These are phyloP conservation scores for Trichoderma atroviride DNA, from an alignment of 2,329 filamentous ascomycete genomes.

Conservation along the genomic window DNA sequence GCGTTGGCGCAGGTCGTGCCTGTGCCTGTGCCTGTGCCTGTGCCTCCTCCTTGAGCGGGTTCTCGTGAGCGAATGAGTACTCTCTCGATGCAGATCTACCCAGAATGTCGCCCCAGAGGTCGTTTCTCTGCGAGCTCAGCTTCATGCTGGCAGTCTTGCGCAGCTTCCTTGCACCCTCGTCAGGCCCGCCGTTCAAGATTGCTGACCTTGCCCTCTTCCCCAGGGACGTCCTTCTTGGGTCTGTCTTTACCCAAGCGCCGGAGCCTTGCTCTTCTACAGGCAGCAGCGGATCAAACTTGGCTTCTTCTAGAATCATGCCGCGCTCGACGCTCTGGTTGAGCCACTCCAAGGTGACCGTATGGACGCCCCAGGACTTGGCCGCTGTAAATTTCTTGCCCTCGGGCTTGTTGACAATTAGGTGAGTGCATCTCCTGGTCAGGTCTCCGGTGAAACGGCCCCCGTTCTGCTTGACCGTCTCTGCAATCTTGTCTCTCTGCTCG, in stretches of 20 bases:
- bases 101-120: slow-evolving; percentile 89
- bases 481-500: slow-evolving; percentile 69
- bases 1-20: slow-evolving; percentile 1
- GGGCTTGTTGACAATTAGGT: slow-evolving; percentile 78
- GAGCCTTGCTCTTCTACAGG: slow-evolving; percentile 71
- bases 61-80: slow-evolving; percentile 38
- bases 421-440: slow-evolving; percentile 81
- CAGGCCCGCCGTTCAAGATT: slow-evolving; percentile 40
- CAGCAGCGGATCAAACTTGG: slow-evolving; percentile 76
- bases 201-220: slow-evolving; percentile 63
- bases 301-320: slow-evolving; percentile 88
- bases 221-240: slow-evolving; percentile 49
- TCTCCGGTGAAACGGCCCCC: slow-evolving; percentile 88
- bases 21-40: background rate
- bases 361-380: slow-evolving; percentile 80
- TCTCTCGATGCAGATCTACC: slow-evolving; percentile 47
- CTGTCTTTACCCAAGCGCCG: slow-evolving; percentile 69
- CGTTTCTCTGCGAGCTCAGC: slow-evolving; percentile 75
- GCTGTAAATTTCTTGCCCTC: slow-evolving; percentile 89
- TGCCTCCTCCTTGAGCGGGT: slow-evolving; percentile 18
- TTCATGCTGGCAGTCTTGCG: slow-evolving; percentile 86
- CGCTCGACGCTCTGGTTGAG: slow-evolving; percentile 78
- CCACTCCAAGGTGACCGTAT: slow-evolving; percentile 82
- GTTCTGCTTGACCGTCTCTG: slow-evolving; percentile 66
- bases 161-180: slow-evolving; percentile 74